Percentiles rank a stretch among this genome's conserved stretches.
phyloP scores from a whole-genome alignment of 2,329 filamentous ascomycete genomes.

The Colletotrichum falcatum region DNA sequence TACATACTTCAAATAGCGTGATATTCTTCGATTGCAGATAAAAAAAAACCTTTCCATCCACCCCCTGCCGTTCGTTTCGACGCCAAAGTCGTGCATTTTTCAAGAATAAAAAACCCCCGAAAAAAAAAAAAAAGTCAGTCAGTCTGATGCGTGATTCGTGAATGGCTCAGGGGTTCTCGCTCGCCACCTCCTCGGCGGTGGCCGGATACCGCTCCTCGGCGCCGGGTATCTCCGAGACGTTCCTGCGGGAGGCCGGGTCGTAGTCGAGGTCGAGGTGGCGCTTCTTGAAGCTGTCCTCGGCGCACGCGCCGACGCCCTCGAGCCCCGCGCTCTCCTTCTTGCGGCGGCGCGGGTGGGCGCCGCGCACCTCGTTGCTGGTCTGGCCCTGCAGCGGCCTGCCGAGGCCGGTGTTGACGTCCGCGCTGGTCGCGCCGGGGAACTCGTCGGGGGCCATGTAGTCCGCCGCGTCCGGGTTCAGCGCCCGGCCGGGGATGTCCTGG shows the following conservation, averaged over 20 bases:
- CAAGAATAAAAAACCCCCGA: too few species aligned
- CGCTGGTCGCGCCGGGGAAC: conserved; percentile 58
- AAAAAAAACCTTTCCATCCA: background rate
- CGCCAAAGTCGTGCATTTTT: too few species aligned
- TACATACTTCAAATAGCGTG: background rate
- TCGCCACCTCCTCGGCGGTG: conserved; percentile 46
- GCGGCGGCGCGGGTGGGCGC: conserved; percentile 45
- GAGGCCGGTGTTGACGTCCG: conserved; percentile 56
- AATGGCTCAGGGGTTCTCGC: conserved; percentile 33
- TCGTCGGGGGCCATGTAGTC: conserved; percentile 50
- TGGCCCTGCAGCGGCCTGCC: conserved; percentile 59
- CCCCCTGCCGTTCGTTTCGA: too few species aligned
- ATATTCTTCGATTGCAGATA: background rate
- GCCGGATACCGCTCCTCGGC: conserved; percentile 45
- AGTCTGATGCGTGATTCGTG: conserved; percentile 4
- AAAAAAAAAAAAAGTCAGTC: too few species aligned
- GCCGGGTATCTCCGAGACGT: conserved; percentile 42
- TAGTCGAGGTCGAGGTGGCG: conserved; percentile 48
- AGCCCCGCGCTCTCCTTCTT: conserved; percentile 55
- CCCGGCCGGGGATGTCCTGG: conserved; percentile 52
- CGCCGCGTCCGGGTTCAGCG: conserved; percentile 46
- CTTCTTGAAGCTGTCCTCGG: conserved; percentile 46
- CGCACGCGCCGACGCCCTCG: conserved; percentile 53
- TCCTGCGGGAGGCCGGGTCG: conserved; percentile 41
- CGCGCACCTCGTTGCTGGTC: conserved; percentile 55